Conservation (phyloP, 1,284 basidiomycete genomes). For the Sanghuangporus weigelae region DNA sequence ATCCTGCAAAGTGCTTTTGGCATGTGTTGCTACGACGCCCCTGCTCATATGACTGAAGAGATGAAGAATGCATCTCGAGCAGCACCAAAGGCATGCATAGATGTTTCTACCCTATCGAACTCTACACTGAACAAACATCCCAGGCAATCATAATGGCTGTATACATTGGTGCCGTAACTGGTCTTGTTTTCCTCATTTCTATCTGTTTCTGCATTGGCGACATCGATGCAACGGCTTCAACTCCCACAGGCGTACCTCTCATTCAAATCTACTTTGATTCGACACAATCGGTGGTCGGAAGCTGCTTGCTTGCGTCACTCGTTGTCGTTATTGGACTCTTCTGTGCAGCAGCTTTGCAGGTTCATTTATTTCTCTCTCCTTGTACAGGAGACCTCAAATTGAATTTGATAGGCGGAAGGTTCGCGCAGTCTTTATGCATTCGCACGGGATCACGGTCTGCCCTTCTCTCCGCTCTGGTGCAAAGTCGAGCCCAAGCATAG, state of each 20-base stretch:
- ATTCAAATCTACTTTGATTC: constrained; percentile 19
- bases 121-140: background rate
- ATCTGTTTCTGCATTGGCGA: constrained; percentile 18
- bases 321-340: constrained; percentile 12
- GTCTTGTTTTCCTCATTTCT: constrained; percentile 15
- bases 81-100: constrained; percentile 10
- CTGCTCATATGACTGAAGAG: constrained; percentile 18
- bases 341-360: constrained; percentile 14
- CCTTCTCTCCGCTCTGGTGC: constrained; percentile 13
- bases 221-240: constrained; percentile 11
- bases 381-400: background rate
- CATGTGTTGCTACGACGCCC: constrained; percentile 18
- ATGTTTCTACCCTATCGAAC: background rate
- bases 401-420: constrained; percentile 8
- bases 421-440: constrained; percentile 18
- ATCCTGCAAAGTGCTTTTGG: constrained; percentile 17
- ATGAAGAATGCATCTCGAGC: constrained; percentile 17
- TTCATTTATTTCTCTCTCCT: background rate
- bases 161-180: constrained; percentile 17
- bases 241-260: constrained; percentile 16
- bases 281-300: constrained; percentile 11
- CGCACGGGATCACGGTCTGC: constrained; percentile 16
- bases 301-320: constrained; percentile 14
- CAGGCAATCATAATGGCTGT: constrained; percentile 18
- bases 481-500: constrained; percentile 10